A percentile compares a stretch with the other conserved stretches of the same genome.
These are phyloP conservation scores for Polygonum maritimum DNA, from an alignment of 148 eudicot genomes.

Conservation along the genomic window DNA sequence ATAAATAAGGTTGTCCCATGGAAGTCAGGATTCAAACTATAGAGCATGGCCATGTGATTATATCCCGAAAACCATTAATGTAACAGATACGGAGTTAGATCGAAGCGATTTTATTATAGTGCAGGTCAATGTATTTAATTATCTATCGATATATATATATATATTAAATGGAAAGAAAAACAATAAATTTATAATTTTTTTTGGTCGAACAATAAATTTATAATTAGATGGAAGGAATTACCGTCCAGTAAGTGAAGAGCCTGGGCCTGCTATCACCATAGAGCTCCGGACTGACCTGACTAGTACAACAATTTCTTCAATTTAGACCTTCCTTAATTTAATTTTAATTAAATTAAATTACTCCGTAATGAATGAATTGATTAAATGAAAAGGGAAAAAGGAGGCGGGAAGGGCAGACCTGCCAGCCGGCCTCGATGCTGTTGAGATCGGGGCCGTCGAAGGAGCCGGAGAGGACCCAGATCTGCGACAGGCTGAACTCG, in stretches of 20 bases:
- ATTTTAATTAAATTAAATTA: neutral
- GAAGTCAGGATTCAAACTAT: neutral
- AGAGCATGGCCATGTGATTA: conserved; percentile 10
- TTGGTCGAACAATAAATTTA: too few relatives aligned
- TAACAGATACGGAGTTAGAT: neutral
- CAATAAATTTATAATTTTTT: too few relatives aligned
- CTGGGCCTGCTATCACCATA: conserved; percentile 98
- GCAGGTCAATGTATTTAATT: neutral
- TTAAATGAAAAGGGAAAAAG: neutral
- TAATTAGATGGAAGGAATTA: conserved; percentile 18
- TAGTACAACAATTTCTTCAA: conserved; percentile 73
- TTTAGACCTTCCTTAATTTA: conserved; percentile 32
- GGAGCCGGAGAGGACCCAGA: conserved; percentile 94
- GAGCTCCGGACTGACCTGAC: conserved; percentile 99
- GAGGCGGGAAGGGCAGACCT: conserved; percentile 35
- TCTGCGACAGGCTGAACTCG: conserved; percentile 93
- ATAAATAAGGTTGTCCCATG: conserved; percentile 1
- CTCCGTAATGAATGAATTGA: neutral
- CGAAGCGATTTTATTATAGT: neutral
- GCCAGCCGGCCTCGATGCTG: conserved; percentile 99
- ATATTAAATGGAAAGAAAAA: too few relatives aligned
- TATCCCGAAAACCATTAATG: neutral
- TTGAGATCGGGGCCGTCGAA: conserved; percentile 97
- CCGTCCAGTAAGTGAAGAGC: conserved; percentile 99
- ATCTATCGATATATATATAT: too few relatives aligned